These are phyloP conservation scores for Dovyalis caffra DNA, from an alignment of 345 rosid species.

Conservation along the genomic window DNA sequence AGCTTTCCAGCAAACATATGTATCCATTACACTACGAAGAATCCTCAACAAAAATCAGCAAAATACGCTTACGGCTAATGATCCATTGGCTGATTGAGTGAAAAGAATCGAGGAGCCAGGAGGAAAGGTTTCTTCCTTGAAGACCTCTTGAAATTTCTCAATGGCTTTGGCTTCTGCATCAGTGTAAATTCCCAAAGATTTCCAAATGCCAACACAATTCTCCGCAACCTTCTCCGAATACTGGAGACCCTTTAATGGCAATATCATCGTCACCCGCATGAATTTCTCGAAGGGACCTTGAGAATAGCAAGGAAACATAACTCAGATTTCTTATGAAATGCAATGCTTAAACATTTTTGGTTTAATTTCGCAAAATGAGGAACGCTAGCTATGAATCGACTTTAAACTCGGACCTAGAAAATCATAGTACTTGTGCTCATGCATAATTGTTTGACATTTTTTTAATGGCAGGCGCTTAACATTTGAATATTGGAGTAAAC, in stretches of 20 bases:
- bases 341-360: too few species aligned
- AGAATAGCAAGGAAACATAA: neutral
- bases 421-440: too few species aligned
- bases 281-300: slow-evolving; percentile 68
- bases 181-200: slow-evolving; percentile 60
- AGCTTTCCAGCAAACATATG: too few species aligned
- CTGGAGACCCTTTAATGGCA: slow-evolving; percentile 64
- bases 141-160: slow-evolving; percentile 49
- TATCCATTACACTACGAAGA: too few species aligned
- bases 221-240: slow-evolving; percentile 74
- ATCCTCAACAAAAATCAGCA: too few species aligned
- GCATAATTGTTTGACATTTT: too few species aligned
- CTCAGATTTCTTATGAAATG: neutral
- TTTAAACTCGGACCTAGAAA: too few species aligned
- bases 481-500: too few species aligned
- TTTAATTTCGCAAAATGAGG: too few species aligned
- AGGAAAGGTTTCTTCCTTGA: slow-evolving; percentile 61
- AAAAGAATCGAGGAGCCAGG: slow-evolving; percentile 77
- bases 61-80: slow-evolving; percentile 45
- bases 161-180: slow-evolving; percentile 75
- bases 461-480: too few species aligned
- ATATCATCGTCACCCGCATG: slow-evolving; percentile 54
- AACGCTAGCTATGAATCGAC: too few species aligned
- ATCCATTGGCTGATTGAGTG: slow-evolving; percentile 50
- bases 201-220: slow-evolving; percentile 73